Evolutionary conservation across 768 basidiomycete species (phyloP).

Genomic region (Rhizopogon roseolus): DNA sequence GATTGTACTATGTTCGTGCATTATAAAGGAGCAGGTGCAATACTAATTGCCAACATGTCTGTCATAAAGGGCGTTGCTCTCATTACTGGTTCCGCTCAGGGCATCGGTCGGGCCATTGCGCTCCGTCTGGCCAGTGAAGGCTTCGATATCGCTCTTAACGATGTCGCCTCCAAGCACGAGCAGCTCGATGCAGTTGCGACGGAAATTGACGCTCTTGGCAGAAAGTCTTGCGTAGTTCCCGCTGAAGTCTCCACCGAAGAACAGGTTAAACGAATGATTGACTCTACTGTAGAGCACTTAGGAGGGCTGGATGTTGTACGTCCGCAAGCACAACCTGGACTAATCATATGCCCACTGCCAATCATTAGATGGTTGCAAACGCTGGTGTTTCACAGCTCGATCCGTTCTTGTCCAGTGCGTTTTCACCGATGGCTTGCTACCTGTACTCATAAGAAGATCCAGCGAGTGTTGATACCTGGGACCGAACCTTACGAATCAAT

Average conservation of each 20-base stretch:
- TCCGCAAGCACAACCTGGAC: not conserved
- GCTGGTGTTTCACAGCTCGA: not conserved
- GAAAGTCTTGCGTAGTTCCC: constrained; percentile 10
- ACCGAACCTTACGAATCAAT: constrained; percentile 45
- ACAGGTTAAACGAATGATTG: constrained; percentile 18
- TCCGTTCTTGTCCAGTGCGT: constrained; percentile 1
- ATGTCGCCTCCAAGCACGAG: constrained; percentile 14
- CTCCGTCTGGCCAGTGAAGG: constrained; percentile 16
- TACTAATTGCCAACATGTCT: not conserved
- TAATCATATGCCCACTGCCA: not conserved
- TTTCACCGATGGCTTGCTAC: not conserved
- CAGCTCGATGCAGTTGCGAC: constrained; percentile 8
- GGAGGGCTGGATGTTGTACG: constrained; percentile 7
- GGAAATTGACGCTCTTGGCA: constrained; percentile 16
- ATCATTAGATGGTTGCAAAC: constrained; percentile 15
- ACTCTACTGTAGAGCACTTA: constrained; percentile 8
- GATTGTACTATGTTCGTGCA: not conserved
- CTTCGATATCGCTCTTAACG: constrained; percentile 25
- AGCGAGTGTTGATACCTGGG: constrained; percentile 35
- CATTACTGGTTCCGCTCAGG: constrained; percentile 26
- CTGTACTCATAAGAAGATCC: not conserved
- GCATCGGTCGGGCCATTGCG: constrained; percentile 19
- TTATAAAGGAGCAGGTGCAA: not conserved
- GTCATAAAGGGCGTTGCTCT: constrained; percentile 24
- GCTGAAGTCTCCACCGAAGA: constrained; percentile 18